Conservation (phyloP, 2,329 filamentous ascomycete species). For the Fusarium euwallaceae region DNA sequence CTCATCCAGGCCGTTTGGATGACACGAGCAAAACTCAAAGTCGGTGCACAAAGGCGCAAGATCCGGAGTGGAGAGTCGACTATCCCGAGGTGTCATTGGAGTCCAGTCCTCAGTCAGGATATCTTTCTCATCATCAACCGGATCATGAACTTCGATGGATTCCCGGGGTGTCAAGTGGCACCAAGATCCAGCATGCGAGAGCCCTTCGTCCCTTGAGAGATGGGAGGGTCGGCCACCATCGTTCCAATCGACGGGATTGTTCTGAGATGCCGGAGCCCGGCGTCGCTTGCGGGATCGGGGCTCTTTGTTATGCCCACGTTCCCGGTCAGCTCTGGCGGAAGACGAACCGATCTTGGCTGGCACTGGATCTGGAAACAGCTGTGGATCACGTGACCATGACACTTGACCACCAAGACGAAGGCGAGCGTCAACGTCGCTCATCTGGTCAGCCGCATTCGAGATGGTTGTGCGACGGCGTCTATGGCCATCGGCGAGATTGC, state of each 20-base stretch:
- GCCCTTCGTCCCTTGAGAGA: neutral
- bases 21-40: slow-evolving; percentile 44
- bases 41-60: slow-evolving; percentile 37
- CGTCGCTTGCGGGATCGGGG: slow-evolving; percentile 17
- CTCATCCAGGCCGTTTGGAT: slow-evolving; percentile 12
- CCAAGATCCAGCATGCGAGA: slow-evolving; percentile 39
- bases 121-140: slow-evolving; percentile 3
- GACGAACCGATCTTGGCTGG: neutral
- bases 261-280: slow-evolving; percentile 4
- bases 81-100: slow-evolving; percentile 33
- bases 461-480: neutral
- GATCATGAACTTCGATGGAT: neutral
- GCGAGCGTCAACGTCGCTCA: slow-evolving; percentile 5
- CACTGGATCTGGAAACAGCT: slow-evolving; percentile 3
- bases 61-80: slow-evolving; percentile 41
- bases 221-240: neutral
- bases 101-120: slow-evolving; percentile 18
- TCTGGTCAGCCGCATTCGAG: slow-evolving; percentile 5
- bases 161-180: slow-evolving; percentile 16
- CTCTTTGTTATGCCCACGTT: slow-evolving; percentile 3
- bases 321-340: neutral
- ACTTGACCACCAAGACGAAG: neutral
- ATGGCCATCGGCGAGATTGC: neutral
- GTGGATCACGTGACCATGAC: slow-evolving; percentile 14
- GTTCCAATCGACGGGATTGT: neutral